Base-by-base conservation (phyloP, 495 filamentous ascomycete species). In the Darksidea phi region DNA sequence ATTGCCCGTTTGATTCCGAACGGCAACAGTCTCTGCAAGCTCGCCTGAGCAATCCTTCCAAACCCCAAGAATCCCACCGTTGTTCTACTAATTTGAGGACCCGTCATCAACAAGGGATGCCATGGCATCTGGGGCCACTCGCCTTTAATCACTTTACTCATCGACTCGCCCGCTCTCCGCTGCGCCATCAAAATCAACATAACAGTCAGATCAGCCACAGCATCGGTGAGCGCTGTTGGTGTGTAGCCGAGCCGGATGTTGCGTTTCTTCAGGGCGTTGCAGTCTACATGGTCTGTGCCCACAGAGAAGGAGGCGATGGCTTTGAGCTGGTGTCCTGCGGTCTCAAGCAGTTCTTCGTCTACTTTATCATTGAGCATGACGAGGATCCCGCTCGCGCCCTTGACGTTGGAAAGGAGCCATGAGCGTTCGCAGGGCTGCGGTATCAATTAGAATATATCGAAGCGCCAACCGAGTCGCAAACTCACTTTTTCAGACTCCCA, bases 61-160 rank as follows among this genome's bases (percentile, higher is more conserved):
- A 65, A 65, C 2, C 61, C 61, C 18, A 65, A 25, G 34, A 65
- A 65, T 0, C 61, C 61, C 4, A 65, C 61, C 11, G 56, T 59
- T 3, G 55, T 41, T 1, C 56, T 49, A 8, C 55, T 12, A 18
- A 65, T 65, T 28, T 59, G 61, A 1, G 61, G 61, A 21, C 61
- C 61, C 2, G 61, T 59, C 55, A 65, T 59, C 17, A 65, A 49
- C 6, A 59, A 41, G 1, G 61, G 61, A 21, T 32, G 26, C 61
- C 61, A 65, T 4, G 61, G 61, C 61, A 65, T 65, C 18, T 65
- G 56, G 8, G 61, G 61, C 61, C 61, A 65, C 42, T 59, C 26
- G n/a, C 61, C 61, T 10, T 59, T 37, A 23, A 65, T 20, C 17
- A 65, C 61, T 13, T 59, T 59, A 17, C 41, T 32, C 41, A 65